Evolutionary conservation across 305 asterid species (phyloP).

Genomic region (Fraxinus ornus): DNA sequence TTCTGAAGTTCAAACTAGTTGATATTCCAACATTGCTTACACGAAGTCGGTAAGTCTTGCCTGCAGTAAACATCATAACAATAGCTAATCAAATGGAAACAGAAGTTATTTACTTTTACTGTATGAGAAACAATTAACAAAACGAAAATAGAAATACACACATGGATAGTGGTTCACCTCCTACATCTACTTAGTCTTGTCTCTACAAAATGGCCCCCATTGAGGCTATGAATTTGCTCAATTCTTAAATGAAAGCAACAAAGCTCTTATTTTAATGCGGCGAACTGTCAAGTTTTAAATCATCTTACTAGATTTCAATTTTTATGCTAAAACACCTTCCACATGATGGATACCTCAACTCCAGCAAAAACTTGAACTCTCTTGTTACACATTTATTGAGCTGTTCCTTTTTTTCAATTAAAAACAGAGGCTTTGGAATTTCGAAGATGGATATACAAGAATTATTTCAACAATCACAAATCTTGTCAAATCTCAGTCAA

Average conservation of each 20-base stretch:
- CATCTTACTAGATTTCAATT: neutral
- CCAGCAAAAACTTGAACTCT: neutral
- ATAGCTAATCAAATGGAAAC: neutral
- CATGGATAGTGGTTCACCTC: too few relatives aligned
- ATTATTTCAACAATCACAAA: neutral
- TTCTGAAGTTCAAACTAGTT: constrained; percentile 89
- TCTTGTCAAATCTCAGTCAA: constrained; percentile 10
- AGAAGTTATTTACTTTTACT: neutral
- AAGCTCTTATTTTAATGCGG: neutral
- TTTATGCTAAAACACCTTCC: neutral
- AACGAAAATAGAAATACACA: too few relatives aligned
- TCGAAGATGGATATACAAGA: neutral
- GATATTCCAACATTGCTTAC: constrained; percentile 94
- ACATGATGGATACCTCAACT: neutral
- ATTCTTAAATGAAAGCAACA: neutral
- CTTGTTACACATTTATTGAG: neutral
- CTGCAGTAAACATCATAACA: constrained; percentile 38
- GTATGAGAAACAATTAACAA: neutral
- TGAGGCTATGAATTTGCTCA: neutral
- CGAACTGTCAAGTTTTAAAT: neutral
- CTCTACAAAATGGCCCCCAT: neutral
- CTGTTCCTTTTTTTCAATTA: neutral
- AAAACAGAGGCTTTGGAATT: neutral
- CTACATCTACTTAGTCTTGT: neutral
- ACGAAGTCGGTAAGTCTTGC: constrained; percentile 80